phyloP scores from a whole-genome alignment of 495 filamentous ascomycete species.

The Penicillium parvum region DNA sequence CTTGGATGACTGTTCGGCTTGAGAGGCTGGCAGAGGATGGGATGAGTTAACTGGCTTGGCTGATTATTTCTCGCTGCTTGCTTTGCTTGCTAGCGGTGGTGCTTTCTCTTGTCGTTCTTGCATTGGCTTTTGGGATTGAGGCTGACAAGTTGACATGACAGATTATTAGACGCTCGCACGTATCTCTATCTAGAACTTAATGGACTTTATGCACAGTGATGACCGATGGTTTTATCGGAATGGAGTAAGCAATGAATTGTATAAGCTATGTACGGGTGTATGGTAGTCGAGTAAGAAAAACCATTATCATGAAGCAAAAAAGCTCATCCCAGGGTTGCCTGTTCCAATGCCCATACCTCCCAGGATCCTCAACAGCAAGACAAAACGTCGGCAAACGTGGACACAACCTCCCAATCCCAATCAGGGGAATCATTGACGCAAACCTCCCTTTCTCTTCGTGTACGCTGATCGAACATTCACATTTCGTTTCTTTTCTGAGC shows the following conservation, averaged over 20 bases:
- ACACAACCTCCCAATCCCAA: constrained; percentile 7
- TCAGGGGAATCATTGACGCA: constrained; percentile 10
- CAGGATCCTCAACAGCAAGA: constrained; percentile 6
- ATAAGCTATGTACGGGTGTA: constrained; percentile 16
- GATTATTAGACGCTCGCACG: no score
- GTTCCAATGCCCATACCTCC: not conserved
- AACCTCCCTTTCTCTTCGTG: not conserved
- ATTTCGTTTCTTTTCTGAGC: not conserved
- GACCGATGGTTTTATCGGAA: no score
- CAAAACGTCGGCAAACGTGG: not conserved
- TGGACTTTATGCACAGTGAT: no score
- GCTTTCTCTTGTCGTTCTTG: constrained; percentile 1
- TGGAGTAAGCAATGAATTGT: constrained; percentile 6
- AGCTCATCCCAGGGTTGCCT: no score
- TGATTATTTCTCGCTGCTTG: constrained; percentile 39
- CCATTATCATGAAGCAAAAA: constrained; percentile 9
- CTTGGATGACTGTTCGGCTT: constrained; percentile 47
- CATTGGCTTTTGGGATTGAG: constrained; percentile 2
- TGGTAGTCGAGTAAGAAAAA: not conserved
- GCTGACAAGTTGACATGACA: no score
- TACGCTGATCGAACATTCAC: not conserved
- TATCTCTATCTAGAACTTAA: no score
- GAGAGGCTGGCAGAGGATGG: constrained; percentile 48
- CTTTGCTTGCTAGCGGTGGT: constrained; percentile 8
- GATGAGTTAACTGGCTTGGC: constrained; percentile 65